These are phyloP conservation scores for Penicillium maclennaniae DNA, from an alignment of 495 filamentous ascomycete genomes.

Conservation along the genomic window DNA sequence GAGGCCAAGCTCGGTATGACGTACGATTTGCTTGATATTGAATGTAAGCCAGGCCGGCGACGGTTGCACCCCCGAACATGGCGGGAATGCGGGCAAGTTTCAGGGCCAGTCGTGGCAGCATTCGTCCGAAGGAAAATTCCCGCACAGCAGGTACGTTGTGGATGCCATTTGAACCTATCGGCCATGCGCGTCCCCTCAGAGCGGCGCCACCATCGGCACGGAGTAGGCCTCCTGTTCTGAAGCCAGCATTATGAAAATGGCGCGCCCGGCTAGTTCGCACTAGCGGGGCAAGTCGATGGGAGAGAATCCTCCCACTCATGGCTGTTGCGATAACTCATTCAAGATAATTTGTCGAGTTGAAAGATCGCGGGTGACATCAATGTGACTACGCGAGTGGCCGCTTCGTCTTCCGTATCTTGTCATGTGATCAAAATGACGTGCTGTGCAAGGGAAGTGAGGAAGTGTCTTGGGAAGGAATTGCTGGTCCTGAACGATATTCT, in stretches of 20 bases:
- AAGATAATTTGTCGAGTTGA: slow-evolving; percentile 20
- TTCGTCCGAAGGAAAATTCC: slow-evolving; percentile 78
- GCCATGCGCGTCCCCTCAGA: slow-evolving; percentile 64
- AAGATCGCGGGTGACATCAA: slow-evolving; percentile 27
- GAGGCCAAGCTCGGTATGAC: slow-evolving; percentile 26
- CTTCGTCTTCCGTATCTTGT: slow-evolving; percentile 31
- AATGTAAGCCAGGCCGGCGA: slow-evolving; percentile 84
- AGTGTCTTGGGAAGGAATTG: slow-evolving; percentile 11
- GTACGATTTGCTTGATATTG: slow-evolving; percentile 93
- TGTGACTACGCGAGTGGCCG: slow-evolving; percentile 42
- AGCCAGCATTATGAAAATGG: slow-evolving; percentile 58
- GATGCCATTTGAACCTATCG: slow-evolving; percentile 67
- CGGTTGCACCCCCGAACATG: slow-evolving; percentile 81
- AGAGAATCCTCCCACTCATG: slow-evolving; percentile 83
- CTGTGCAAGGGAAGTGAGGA: slow-evolving; percentile 29
- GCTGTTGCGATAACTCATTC: slow-evolving; percentile 38
- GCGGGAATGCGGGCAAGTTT: slow-evolving; percentile 87
- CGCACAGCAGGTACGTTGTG: slow-evolving; percentile 84
- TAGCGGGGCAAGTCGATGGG: slow-evolving; percentile 64
- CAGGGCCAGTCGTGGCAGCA: slow-evolving; percentile 81
- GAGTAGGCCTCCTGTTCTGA: slow-evolving; percentile 64
- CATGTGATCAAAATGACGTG: slow-evolving; percentile 40
- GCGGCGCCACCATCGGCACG: slow-evolving; percentile 60
- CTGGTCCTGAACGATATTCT: neutral
- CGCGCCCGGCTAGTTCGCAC: slow-evolving; percentile 61